Base-by-base conservation (phyloP, 2,329 filamentous ascomycete genomes). In the Nothophaeocryptopus gaeumannii region DNA sequence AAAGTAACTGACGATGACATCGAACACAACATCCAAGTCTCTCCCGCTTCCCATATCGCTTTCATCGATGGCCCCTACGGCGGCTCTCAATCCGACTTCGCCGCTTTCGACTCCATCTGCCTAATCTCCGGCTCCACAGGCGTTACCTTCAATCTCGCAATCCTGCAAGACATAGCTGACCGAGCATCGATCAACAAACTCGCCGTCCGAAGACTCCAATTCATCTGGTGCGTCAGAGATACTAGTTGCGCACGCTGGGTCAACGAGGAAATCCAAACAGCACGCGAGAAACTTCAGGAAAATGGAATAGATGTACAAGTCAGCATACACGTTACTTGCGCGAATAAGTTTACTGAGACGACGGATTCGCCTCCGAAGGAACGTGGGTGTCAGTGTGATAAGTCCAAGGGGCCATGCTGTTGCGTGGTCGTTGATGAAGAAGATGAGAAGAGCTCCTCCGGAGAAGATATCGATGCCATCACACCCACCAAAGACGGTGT, bases 31-130 rank as follows among this genome's bases (percentile, higher is more conserved):
- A 31, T 52, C 7, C 55, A 58, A 30, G 45, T 58, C 30, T 42
- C 15, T 12, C 33, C 37, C 32, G 37, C 40, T 10, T 40, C 50
- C 10, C 56, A 62, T 33, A 31, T 45, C 2, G 59, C 58, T 3
- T 41, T 61, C 35, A 45, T 65, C 40, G 60, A 61, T 31, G 63
- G 60, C 1, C 61, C 63, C 2, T 65, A 64, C 39, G 58, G 56
- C 29, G 56, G 54, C 12, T 52, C 53, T 1, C 56, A 58, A 14
- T 55, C 55, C 8, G 55, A 60, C 42, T 56, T 63, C 30, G 58
- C 60, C 10, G 59, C 57, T 5, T 65, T 63, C 47, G 61, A 65
- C 38, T 61, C 57, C 1, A 47, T 63, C 13, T 56, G 56, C 15
- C 52, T 65, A 15, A 38, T 65, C 26, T 56, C 62, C 2, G 62